A percentile compares a stretch with the other conserved stretches of the same genome.
These are phyloP conservation scores for Austroboletus rostrupii DNA, from an alignment of 1,284 basidiomycete genomes.

Conservation along the genomic window DNA sequence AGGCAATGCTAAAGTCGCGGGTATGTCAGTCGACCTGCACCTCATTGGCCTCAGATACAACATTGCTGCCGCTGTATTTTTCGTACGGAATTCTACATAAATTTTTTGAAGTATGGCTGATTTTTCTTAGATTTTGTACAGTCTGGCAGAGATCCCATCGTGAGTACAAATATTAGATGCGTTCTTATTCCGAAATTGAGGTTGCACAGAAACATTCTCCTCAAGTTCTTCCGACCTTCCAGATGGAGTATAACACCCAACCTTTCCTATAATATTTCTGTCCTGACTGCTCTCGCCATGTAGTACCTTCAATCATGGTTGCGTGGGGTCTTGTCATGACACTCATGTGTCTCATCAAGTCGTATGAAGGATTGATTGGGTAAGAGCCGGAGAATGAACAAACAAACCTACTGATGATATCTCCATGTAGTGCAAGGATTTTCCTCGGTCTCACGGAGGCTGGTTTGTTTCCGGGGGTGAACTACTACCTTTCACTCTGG, in stretches of 20 bases:
- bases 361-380: constrained; percentile 30
- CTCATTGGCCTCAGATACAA: constrained; percentile 43
- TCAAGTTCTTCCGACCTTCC: constrained; percentile 46
- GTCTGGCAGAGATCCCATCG: constrained; percentile 48
- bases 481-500: constrained; percentile 54
- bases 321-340: constrained; percentile 46
- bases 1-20: constrained; percentile 37
- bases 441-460: constrained; percentile 54
- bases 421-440: constrained; percentile 37
- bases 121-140: constrained; percentile 37
- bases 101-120: not conserved
- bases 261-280: not conserved
- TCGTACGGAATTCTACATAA: constrained; percentile 31
- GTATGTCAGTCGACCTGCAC: constrained; percentile 39
- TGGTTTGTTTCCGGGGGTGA: constrained; percentile 52
- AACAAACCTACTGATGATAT: constrained; percentile 1
- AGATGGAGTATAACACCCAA: constrained; percentile 39
- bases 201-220: constrained; percentile 37
- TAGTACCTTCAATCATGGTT: constrained; percentile 48
- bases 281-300: constrained; percentile 2
- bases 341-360: constrained; percentile 36
- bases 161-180: constrained; percentile 22
- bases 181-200: constrained; percentile 5
- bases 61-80: constrained; percentile 46
- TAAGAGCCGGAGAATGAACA: constrained; percentile 8